Evolutionary conservation across 2,329 filamentous ascomycete species (phyloP).

Genomic region (Colletotrichum nymphaeae): DNA sequence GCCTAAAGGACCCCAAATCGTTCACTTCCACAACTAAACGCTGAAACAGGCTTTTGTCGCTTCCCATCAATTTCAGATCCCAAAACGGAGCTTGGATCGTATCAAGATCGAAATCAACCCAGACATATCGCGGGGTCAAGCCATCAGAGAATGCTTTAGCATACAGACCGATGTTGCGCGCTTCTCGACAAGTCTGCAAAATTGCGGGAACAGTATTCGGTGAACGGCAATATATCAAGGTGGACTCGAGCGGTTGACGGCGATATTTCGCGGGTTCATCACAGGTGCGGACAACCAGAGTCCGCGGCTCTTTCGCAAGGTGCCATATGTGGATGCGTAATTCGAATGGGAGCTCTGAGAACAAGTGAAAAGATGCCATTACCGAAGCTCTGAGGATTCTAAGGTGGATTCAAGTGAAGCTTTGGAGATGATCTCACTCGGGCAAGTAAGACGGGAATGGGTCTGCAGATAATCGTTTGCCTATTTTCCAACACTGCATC

Average conservation of each 20-base stretch:
- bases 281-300: not conserved
- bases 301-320: not conserved
- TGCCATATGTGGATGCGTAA: not conserved
- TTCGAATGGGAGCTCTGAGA: not conserved
- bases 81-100: not conserved
- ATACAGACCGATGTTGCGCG: not conserved
- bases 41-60: not conserved
- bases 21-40: not conserved
- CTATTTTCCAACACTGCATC: too few species aligned
- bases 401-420: too few species aligned
- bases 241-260: not conserved
- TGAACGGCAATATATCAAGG: not conserved
- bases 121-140: not conserved
- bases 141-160: not conserved
- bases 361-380: not conserved
- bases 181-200: not conserved
- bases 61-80: not conserved
- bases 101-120: not conserved
- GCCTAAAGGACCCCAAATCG: not conserved
- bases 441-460: too few species aligned
- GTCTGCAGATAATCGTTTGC: too few species aligned
- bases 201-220: not conserved
- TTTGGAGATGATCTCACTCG: too few species aligned
- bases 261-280: not conserved
- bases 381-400: not conserved